Percentiles rank a stretch among this genome's conserved stretches.
Evolutionary conservation across 306 rosid species (phyloP).

Genomic region (Morella rubra): DNA sequence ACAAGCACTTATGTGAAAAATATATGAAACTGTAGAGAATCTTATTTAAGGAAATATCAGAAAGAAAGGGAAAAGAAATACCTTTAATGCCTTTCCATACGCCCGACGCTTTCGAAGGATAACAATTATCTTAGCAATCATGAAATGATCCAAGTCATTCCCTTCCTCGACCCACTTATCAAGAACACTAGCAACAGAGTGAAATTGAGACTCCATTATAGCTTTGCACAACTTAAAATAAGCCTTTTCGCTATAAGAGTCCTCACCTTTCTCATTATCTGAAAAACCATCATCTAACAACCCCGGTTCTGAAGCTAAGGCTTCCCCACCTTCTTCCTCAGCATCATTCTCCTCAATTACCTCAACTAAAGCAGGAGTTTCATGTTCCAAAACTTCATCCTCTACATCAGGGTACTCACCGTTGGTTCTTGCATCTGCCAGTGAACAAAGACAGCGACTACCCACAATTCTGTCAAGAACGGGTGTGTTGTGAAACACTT

Average conservation of each 20-base stretch:
- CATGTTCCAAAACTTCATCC: neutral
- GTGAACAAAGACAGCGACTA: conserved; percentile 9
- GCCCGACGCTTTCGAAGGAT: conserved; percentile 6
- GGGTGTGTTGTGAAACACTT: neutral
- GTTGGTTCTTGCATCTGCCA: neutral
- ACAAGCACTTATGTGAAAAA: neutral
- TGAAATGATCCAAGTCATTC: conserved; percentile 16
- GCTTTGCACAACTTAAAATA: conserved; percentile 18
- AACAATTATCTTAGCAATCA: conserved; percentile 3
- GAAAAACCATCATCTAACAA: conserved; percentile 19
- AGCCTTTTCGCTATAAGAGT: conserved; percentile 11
- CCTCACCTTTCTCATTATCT: conserved; percentile 17
- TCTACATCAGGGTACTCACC: neutral
- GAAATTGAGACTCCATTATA: neutral
- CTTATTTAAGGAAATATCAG: neutral
- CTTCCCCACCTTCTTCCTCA: conserved; percentile 10
- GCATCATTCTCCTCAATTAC: neutral
- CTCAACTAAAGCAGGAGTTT: neutral
- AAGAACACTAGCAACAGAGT: neutral
- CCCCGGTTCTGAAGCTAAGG: conserved; percentile 13
- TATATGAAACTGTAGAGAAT: neutral
- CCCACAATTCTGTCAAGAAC: neutral
- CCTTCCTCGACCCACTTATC: conserved; percentile 7
- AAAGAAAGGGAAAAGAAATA: neutral
- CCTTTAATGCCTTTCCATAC: conserved; percentile 32